phyloP scores from a whole-genome alignment of 176 grass and related monocot species.

The Raddia distichophylla region DNA sequence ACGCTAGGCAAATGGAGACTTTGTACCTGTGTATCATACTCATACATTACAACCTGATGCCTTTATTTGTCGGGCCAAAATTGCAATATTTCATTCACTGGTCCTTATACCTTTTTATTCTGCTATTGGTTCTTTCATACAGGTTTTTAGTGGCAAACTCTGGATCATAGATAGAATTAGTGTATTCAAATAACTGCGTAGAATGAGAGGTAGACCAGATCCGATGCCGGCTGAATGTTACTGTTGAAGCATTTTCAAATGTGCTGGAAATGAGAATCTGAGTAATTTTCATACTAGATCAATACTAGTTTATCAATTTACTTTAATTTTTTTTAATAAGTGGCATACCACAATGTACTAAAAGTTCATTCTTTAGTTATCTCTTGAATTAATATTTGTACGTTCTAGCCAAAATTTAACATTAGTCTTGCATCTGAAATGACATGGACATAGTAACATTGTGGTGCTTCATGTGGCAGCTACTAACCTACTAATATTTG shows the following conservation, averaged over 20 bases:
- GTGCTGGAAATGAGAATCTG: background rate
- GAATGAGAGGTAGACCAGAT: background rate
- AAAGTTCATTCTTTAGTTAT: background rate
- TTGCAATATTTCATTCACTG: conserved; percentile 2
- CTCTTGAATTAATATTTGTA: background rate
- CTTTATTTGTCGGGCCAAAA: conserved; percentile 36
- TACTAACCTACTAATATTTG: background rate
- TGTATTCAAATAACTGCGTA: background rate
- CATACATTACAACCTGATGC: conserved; percentile 48
- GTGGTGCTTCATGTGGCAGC: background rate
- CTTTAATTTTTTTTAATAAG: background rate
- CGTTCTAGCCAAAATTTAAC: conserved; percentile 12
- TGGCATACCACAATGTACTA: background rate
- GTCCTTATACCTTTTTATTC: background rate
- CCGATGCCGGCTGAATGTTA: background rate
- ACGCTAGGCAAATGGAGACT: conserved; percentile 17
- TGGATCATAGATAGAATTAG: background rate
- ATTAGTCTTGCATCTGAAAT: background rate
- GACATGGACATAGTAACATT: background rate
- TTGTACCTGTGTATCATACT: conserved; percentile 56
- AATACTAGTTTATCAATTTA: background rate
- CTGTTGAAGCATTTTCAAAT: conserved; percentile 2
- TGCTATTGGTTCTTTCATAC: background rate
- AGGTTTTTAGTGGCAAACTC: background rate
- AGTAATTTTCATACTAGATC: background rate